Evolutionary conservation across 345 rosid species (phyloP), one percentile per base, ranked within the genome.

Genomic region (Aegle marmelos): DNA sequence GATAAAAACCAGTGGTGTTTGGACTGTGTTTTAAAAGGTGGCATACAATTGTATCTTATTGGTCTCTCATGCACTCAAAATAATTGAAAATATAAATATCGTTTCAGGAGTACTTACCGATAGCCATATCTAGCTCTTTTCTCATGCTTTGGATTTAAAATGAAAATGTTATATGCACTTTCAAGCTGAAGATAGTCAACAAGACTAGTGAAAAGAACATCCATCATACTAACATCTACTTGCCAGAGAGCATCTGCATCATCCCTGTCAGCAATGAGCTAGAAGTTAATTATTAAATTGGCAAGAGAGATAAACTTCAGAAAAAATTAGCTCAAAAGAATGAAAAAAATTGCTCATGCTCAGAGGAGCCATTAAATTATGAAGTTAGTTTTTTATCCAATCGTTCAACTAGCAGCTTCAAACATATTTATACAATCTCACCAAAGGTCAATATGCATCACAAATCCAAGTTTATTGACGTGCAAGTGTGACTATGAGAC

Each of bases 211-310:
- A 94, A 90, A 83, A 96, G 86, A 86, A 83, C 85, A 78, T 91
- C 99, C 92, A 94, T 85, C 94, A 89, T 82, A 70, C 91, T 98
- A 76, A 82, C 77, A 82, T 96, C 98, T 78, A 96, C 98, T 91
- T 96, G 98, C 93, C 92, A 91, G 68, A 88, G 83, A 72, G 82
- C 83, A 87, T 87, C 87, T 62, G 70, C 83, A 9, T 81, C 90
- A 80, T 86, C 88, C 74, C 99, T 93, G 97, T 76, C 72, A 83
- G 76, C 78, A 83, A 74, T 58, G 75, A 86, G 66, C 22, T 19
- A 75, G 62, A 65, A 61, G 70, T 75, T 53, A 75, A 75, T 65
- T 66, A 73, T 16, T 21, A 48, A 72, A 82, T 66, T 48, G 75
- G 63, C 58, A 62, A 62, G 81, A 66, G 69, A 76, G 41, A 82